Evolutionary conservation across 2,329 filamentous ascomycete species (phyloP).

Genomic region (Claviceps paspali): DNA sequence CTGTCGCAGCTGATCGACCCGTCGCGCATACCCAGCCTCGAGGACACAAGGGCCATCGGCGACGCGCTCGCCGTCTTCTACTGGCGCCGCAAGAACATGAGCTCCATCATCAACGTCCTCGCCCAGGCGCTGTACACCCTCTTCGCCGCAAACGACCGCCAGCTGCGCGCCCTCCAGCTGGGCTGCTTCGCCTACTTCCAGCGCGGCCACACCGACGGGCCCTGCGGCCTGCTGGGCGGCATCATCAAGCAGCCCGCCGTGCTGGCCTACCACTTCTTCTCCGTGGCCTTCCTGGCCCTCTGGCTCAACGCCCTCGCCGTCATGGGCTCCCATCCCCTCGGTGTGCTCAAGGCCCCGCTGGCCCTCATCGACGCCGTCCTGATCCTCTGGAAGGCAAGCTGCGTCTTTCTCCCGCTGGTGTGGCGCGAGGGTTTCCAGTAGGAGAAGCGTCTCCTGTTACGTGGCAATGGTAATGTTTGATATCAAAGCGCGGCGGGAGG

Average conservation of each 20-base stretch:
- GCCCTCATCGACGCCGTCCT: constrained; percentile 48
- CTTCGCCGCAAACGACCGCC: constrained; percentile 69
- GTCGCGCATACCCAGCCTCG: constrained; percentile 49
- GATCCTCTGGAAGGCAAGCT: constrained; percentile 66
- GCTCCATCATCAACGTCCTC: constrained; percentile 91
- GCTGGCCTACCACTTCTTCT: constrained; percentile 87
- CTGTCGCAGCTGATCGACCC: constrained; percentile 62
- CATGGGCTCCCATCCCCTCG: constrained; percentile 16
- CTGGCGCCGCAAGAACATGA: constrained; percentile 70
- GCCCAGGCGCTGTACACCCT: constrained; percentile 84
- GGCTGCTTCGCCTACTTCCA: constrained; percentile 93
- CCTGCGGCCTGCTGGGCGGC: constrained; percentile 67
- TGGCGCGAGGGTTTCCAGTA: constrained; percentile 41
- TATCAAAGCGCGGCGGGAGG: neutral
- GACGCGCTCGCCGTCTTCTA: constrained; percentile 63
- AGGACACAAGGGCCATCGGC: constrained; percentile 49
- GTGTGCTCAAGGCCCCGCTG: constrained; percentile 37
- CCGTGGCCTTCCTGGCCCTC: constrained; percentile 76
- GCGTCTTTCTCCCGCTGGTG: constrained; percentile 73
- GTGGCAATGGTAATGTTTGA: no score
- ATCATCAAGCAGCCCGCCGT: constrained; percentile 63
- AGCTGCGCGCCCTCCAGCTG: constrained; percentile 65
- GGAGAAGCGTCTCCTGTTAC: constrained; percentile 3
- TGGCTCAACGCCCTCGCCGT: constrained; percentile 40
- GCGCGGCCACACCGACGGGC: constrained; percentile 58